phyloP scores from a whole-genome alignment of 345 rosid genomes.

The Toxicodendron radicans region DNA sequence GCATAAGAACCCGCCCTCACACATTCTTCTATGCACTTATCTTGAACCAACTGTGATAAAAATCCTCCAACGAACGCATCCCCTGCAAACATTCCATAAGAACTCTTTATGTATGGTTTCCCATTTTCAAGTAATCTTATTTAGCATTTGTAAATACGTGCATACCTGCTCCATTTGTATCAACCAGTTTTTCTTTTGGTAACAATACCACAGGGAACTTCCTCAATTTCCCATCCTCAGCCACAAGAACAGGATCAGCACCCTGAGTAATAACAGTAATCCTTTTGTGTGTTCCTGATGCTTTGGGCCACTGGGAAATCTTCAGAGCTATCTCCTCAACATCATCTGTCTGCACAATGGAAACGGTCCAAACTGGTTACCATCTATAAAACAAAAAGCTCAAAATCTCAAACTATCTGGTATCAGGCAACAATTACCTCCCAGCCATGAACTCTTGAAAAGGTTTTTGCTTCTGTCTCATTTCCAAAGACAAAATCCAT shows the following conservation, averaged over 20 bases:
- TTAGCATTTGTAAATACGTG: neutral
- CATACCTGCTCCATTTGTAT: conserved; percentile 95
- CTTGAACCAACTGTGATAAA: conserved; percentile 77
- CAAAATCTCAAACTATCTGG: neutral
- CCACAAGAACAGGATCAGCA: conserved; percentile 90
- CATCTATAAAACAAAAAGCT: neutral
- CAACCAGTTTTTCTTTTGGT: conserved; percentile 91
- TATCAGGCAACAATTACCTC: conserved; percentile 45
- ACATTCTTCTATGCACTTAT: conserved; percentile 73
- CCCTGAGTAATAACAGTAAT: conserved; percentile 94
- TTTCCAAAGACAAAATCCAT: conserved; percentile 90
- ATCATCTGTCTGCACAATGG: conserved; percentile 59
- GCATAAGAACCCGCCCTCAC: conserved; percentile 92
- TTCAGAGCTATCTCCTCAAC: conserved; percentile 91
- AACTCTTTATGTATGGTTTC: neutral
- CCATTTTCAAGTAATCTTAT: neutral
- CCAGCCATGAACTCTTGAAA: conserved; percentile 94
- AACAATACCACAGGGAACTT: conserved; percentile 71
- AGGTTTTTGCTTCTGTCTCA: conserved; percentile 92
- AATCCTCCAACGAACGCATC: conserved; percentile 73
- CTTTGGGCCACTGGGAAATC: conserved; percentile 85
- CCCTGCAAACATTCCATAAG: conserved; percentile 40
- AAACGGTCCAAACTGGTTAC: neutral
- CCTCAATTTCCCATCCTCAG: conserved; percentile 88
- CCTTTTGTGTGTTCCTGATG: conserved; percentile 79